Percentiles rank a stretch among this genome's conserved stretches.
These are phyloP conservation scores for Telfairia occidentalis DNA, from an alignment of 331 rosid species.

Conservation along the genomic window DNA sequence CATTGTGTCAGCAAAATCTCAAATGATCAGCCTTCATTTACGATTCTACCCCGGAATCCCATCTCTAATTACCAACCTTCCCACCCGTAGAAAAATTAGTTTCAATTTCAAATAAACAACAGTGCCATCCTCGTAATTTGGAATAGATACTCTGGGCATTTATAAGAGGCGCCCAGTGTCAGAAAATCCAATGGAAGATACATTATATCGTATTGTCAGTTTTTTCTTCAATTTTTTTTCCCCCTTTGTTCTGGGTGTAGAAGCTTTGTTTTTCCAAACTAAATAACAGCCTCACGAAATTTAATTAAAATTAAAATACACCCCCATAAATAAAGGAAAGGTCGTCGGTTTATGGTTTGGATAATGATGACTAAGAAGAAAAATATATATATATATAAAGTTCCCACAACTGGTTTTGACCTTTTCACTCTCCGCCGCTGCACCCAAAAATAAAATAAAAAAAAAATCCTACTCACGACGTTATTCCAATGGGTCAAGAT, in stretches of 20 bases:
- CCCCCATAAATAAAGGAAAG: neutral
- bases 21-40: conserved; percentile 26
- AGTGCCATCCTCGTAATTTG: conserved; percentile 41
- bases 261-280: neutral
- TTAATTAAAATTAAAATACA: too few relatives aligned
- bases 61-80: conserved; percentile 1
- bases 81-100: neutral
- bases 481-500: conserved; percentile 17
- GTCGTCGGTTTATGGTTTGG: conserved; percentile 9
- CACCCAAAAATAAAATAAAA: neutral
- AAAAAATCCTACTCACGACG: neutral
- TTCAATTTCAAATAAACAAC: neutral
- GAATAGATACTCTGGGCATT: conserved; percentile 24
- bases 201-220: conserved; percentile 50
- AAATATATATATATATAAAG: too few relatives aligned
- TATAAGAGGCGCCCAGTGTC: conserved; percentile 28
- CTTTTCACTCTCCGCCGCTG: conserved; percentile 27
- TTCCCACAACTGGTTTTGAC: conserved; percentile 33
- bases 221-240: conserved; percentile 6
- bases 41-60: conserved; percentile 16
- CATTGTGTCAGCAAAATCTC: conserved; percentile 60
- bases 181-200: conserved; percentile 87
- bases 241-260: conserved; percentile 10
- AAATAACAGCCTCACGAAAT: neutral
- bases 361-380: conserved; percentile 3